These are phyloP conservation scores for Heliosperma pusillum DNA, from an alignment of 148 eudicot genomes.

Conservation along the genomic window DNA sequence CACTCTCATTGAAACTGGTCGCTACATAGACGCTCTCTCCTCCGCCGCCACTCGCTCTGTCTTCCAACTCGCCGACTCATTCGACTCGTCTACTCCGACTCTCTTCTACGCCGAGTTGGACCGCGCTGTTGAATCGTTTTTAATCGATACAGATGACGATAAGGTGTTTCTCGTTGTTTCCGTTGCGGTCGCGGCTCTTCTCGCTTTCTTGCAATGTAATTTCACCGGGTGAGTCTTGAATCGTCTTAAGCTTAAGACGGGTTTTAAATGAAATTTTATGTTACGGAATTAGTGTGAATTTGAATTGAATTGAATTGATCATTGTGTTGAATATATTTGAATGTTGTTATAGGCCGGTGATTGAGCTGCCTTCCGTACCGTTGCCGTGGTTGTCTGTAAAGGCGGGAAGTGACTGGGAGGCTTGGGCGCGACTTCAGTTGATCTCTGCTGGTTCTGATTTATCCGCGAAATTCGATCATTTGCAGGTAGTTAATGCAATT, in stretches of 20 bases:
- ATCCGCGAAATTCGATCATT: conserved; percentile 63
- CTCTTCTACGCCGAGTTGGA: conserved; percentile 52
- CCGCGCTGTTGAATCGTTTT: conserved; percentile 39
- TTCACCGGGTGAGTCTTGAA: conserved; percentile 57
- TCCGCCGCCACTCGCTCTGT: conserved; percentile 40
- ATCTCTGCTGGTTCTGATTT: conserved; percentile 82
- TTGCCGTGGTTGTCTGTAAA: conserved; percentile 34
- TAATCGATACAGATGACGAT: conserved; percentile 25
- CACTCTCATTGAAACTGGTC: conserved; percentile 56
- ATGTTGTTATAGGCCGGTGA: conserved; percentile 50
- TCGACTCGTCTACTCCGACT: conserved; percentile 31
- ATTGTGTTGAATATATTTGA: not conserved
- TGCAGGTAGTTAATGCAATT: conserved; percentile 52
- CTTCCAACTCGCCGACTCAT: conserved; percentile 29
- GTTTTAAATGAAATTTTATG: not conserved
- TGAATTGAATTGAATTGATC: conserved; percentile 4
- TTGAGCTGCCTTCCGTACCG: conserved; percentile 59
- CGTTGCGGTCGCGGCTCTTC: conserved; percentile 64
- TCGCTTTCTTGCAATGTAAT: conserved; percentile 70
- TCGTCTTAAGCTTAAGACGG: not conserved
- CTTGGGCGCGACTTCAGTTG: conserved; percentile 70
- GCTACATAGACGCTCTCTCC: conserved; percentile 56
- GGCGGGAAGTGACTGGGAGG: conserved; percentile 61
- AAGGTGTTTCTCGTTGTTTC: conserved; percentile 46
- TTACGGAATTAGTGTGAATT: not conserved